Percentiles rank a stretch among this genome's conserved stretches.
Evolutionary conservation across 768 basidiomycete genomes (phyloP).

Genomic region (Xanthoconium purpureum): DNA sequence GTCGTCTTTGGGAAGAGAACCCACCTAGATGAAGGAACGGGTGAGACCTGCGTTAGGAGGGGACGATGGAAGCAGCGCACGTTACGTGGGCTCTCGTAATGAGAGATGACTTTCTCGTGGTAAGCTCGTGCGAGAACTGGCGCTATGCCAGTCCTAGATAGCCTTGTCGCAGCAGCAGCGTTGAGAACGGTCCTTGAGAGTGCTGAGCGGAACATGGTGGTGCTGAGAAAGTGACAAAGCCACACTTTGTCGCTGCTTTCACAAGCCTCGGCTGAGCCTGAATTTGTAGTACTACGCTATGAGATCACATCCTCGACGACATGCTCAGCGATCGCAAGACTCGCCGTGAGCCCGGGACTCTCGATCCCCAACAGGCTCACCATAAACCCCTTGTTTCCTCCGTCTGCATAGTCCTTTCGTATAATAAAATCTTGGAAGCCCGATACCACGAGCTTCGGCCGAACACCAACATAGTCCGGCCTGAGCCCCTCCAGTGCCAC

Average conservation of each 20-base stretch:
- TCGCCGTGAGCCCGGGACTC: constrained; percentile 86
- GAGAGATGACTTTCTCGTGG: constrained; percentile 95
- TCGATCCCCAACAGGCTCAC: constrained; percentile 88
- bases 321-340: constrained; percentile 81
- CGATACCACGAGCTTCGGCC: constrained; percentile 83
- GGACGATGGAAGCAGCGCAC: constrained; percentile 51
- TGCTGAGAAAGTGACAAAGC: constrained; percentile 22
- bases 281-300: constrained; percentile 2
- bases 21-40: constrained; percentile 60
- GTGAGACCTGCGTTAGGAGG: constrained; percentile 52
- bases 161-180: constrained; percentile 41
- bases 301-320: constrained; percentile 58
- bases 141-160: constrained; percentile 38
- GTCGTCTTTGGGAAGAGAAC: constrained; percentile 91
- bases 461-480: constrained; percentile 81
- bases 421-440: constrained; percentile 87
- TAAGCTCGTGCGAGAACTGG: constrained; percentile 70
- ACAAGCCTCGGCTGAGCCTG: constrained; percentile 22
- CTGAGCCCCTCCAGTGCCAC: constrained; percentile 58
- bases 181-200: constrained; percentile 49
- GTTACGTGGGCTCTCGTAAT: constrained; percentile 97
- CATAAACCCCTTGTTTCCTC: constrained; percentile 43
- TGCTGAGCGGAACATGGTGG: constrained; percentile 70
- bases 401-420: constrained; percentile 57
- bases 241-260: constrained; percentile 3